phyloP scores from a whole-genome alignment of 345 rosid species.

The Reutealis trisperma region DNA sequence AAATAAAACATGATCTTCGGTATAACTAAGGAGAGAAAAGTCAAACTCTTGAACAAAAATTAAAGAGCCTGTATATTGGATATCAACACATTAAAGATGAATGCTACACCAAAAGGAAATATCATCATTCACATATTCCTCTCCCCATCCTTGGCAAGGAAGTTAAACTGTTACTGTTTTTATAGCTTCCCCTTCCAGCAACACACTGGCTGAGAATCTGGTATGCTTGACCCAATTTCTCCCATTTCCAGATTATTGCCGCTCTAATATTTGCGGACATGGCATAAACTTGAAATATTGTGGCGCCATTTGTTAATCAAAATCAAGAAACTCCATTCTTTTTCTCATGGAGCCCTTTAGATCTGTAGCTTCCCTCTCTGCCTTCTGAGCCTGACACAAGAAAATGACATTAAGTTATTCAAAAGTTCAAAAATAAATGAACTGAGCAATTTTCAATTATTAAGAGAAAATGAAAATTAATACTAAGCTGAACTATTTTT shows the following conservation, averaged over 20 bases:
- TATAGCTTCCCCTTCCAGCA: background rate
- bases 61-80: background rate
- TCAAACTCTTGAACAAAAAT: background rate
- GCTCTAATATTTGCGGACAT: slow-evolving; percentile 31
- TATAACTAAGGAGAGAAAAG: background rate
- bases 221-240: slow-evolving; percentile 11
- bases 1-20: background rate
- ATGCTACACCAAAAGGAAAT: too few relatives aligned
- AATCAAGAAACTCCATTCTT: slow-evolving; percentile 70
- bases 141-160: background rate
- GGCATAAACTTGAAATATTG: slow-evolving; percentile 12
- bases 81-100: too few relatives aligned
- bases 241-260: slow-evolving; percentile 15
- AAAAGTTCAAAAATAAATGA: background rate
- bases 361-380: slow-evolving; percentile 58
- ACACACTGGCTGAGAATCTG: slow-evolving; percentile 6
- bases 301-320: slow-evolving; percentile 36
- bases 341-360: slow-evolving; percentile 63
- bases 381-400: slow-evolving; percentile 56
- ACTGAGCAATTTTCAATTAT: background rate
- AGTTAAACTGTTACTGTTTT: slow-evolving; percentile 7
- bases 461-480: background rate
- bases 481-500: too few relatives aligned
- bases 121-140: slow-evolving; percentile 16
- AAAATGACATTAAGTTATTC: background rate